A percentile compares a stretch with the other conserved stretches of the same genome.
Evolutionary conservation across 352 stramenopile genomes (phyloP).

Genomic region (Phytophthora niederhauseri): DNA sequence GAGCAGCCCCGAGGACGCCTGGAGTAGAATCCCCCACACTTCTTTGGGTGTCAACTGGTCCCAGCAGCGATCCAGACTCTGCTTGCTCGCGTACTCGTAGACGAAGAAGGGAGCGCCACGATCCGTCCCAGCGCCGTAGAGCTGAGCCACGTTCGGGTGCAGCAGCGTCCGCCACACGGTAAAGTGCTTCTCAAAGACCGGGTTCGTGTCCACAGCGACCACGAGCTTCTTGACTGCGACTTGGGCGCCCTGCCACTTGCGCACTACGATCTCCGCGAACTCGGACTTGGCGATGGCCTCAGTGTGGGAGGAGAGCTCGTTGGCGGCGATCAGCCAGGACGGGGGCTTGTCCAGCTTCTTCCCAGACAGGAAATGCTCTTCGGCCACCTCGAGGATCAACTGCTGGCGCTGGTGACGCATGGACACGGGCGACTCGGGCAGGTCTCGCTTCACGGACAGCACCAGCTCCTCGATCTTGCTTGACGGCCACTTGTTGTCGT

Average conservation of each 20-base stretch:
- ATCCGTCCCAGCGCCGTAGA: constrained; percentile 29
- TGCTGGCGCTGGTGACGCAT: constrained; percentile 5
- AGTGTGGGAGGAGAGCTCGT: constrained; percentile 1
- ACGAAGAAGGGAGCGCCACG: constrained; percentile 39
- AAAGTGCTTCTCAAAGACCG: constrained; percentile 39
- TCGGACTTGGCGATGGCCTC: not conserved
- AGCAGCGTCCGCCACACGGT: constrained; percentile 24
- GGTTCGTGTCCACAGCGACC: constrained; percentile 20
- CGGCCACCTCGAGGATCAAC: constrained; percentile 16
- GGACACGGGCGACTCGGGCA: not conserved
- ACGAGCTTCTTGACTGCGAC: constrained; percentile 37
- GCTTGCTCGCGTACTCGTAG: constrained; percentile 29
- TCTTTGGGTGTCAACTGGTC: constrained; percentile 12
- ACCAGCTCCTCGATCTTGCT: constrained; percentile 19
- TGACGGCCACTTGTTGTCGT: not conserved
- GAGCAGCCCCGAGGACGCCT: constrained; percentile 17
- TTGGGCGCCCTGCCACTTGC: constrained; percentile 28
- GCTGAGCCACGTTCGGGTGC: constrained; percentile 37
- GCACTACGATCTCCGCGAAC: constrained; percentile 19
- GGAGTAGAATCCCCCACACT: constrained; percentile 15
- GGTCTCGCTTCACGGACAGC: constrained; percentile 21
- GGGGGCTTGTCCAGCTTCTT: constrained; percentile 4
- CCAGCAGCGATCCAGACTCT: constrained; percentile 35
- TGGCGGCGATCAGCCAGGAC: constrained; percentile 16
- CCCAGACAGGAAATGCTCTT: constrained; percentile 12